Base-by-base conservation (phyloP, 306 rosid genomes). In the Casuarina glauca region DNA sequence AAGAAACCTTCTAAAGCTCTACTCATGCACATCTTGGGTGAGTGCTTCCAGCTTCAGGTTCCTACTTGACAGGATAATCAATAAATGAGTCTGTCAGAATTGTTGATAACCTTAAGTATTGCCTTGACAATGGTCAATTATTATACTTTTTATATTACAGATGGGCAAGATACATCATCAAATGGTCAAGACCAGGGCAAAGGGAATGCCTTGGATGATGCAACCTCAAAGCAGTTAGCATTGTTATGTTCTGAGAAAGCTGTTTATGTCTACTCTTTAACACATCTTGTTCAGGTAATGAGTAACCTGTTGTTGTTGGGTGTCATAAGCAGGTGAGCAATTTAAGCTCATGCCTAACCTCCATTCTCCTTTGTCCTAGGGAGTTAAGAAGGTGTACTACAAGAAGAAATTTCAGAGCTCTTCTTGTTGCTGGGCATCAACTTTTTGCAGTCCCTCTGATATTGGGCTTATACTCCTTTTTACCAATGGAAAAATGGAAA, bases 171-270 rank as follows among this genome's bases (percentile, higher is more conserved):
- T 68, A 75, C 80, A 79, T 64, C 50, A 76, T 73, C 78, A 67
- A 80, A 84, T 69, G 84, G 80, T 69, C 62, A 63, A 42, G 88
- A 84, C 35, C 72, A 73, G 64, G 84, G 83, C 51, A 86, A 81
- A 76, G 85, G 81, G 78, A 86, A 58, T 76, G 80, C 76, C 61
- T 49, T 52, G 36, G 91, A 84, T 49, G 84, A 83, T 79, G 60
- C 75, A 82, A 50, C 69, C 70, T 70, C 87, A 78, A 93, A 89
- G 84, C 91, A 89, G 68, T 72, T 84, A 64, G 76, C 87, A 62
- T 72, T 94, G 85, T 67, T 89, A 61, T 92, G 98, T 90, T 87
- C 97, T 74, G 98, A 94, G 89, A 94, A 88, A 74, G 97, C 93
- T 70, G 78, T 86, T 48, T 94, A 90, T 78, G 73, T 94, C 50